Conservation (phyloP, 2,329 filamentous ascomycete genomes). For the Fusarium sp. region DNA sequence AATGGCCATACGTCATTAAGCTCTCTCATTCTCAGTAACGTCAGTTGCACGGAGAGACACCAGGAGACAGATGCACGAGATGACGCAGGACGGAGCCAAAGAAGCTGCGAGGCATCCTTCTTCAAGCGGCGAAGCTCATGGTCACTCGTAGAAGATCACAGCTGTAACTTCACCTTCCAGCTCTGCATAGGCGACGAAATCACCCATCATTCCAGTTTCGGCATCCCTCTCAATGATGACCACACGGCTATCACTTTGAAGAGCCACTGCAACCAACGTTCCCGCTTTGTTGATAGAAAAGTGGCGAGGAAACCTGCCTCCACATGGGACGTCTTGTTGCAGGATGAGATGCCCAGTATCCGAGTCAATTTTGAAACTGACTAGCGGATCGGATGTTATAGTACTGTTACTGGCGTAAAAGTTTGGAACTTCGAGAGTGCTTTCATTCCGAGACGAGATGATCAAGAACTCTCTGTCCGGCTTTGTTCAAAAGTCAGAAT, state of each 20-base stretch:
- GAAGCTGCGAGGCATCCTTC: background rate
- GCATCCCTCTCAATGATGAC: slow-evolving; percentile 71
- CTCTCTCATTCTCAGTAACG: background rate
- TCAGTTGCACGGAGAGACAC: background rate
- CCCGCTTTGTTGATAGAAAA: slow-evolving; percentile 75
- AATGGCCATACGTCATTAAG: slow-evolving; percentile 1
- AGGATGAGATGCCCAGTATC: slow-evolving; percentile 66
- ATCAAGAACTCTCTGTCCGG: slow-evolving; percentile 72
- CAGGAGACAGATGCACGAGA: slow-evolving; percentile 9
- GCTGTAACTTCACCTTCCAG: slow-evolving; percentile 60
- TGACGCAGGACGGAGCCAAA: background rate
- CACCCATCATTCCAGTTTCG: slow-evolving; percentile 66
- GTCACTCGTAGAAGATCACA: slow-evolving; percentile 60
- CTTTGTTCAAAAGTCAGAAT: slow-evolving; percentile 48
- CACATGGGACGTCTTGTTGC: slow-evolving; percentile 69
- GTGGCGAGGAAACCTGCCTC: slow-evolving; percentile 74
- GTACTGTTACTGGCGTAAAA: slow-evolving; percentile 57
- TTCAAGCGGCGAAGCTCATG: background rate
- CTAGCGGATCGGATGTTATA: slow-evolving; percentile 72
- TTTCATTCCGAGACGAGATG: slow-evolving; percentile 75
- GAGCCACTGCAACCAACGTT: slow-evolving; percentile 71
- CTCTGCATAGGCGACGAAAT: slow-evolving; percentile 56
- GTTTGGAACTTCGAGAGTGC: slow-evolving; percentile 61
- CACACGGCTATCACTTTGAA: slow-evolving; percentile 71
- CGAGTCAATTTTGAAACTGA: slow-evolving; percentile 68